phyloP scores from a whole-genome alignment of 1,139 yeast species.

The Barnettozyma hawaiiensis region DNA sequence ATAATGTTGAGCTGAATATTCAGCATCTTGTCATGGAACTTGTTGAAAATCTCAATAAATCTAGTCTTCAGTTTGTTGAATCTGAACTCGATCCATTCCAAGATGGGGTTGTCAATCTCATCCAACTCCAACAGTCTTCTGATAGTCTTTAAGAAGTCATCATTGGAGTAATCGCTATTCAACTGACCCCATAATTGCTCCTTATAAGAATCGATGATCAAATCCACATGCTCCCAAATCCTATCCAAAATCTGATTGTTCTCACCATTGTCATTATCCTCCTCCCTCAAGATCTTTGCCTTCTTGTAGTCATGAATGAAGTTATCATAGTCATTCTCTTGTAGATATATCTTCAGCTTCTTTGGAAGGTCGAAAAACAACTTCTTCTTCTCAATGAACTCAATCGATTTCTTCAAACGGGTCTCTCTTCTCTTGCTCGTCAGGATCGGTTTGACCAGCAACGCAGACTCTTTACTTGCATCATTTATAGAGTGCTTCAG shows the following conservation, averaged over 20 bases:
- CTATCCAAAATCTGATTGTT: conserved; percentile 35
- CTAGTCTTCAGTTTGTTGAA: conserved; percentile 34
- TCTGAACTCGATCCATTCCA: conserved; percentile 52
- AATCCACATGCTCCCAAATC: conserved; percentile 65
- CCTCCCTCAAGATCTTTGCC: conserved; percentile 36
- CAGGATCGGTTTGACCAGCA: conserved; percentile 70
- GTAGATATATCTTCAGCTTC: conserved; percentile 46
- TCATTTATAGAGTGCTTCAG: conserved; percentile 45
- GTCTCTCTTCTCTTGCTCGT: conserved; percentile 57
- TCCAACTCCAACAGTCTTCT: conserved; percentile 57
- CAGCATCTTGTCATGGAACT: conserved; percentile 32
- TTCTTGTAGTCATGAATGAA: conserved; percentile 64
- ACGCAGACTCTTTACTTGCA: conserved; percentile 50
- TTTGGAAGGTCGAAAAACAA: conserved; percentile 71
- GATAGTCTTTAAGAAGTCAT: conserved; percentile 50
- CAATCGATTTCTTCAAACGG: conserved; percentile 54
- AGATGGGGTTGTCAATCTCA: conserved; percentile 57
- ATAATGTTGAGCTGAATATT: conserved; percentile 30
- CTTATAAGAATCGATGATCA: conserved; percentile 59
- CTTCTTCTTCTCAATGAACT: conserved; percentile 55
- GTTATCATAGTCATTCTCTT: conserved; percentile 60
- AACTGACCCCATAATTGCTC: conserved; percentile 57
- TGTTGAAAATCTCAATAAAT: conserved; percentile 32
- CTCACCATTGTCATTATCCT: conserved; percentile 8
- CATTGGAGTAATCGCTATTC: conserved; percentile 32